Conservation (phyloP, 2,329 filamentous ascomycete genomes). For the Akanthomyces dipterigenus region DNA sequence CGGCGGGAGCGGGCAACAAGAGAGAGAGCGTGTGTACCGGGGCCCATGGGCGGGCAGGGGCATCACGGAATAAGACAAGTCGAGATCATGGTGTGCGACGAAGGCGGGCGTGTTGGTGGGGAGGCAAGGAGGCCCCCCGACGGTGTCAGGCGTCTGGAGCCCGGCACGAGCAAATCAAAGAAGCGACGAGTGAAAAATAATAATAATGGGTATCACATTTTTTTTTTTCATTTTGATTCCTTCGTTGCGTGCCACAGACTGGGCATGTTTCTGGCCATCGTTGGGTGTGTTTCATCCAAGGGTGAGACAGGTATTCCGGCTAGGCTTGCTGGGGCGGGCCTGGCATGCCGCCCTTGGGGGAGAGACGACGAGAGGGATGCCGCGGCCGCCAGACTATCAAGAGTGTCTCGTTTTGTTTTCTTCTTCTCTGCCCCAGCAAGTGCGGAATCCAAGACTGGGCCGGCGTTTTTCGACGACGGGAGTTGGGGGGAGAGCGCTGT, state of each 20-base stretch:
- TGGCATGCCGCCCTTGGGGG: constrained; percentile 8
- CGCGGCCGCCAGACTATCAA: background rate
- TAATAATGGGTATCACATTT: background rate
- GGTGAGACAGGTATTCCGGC: constrained; percentile 25
- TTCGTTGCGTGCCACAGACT: background rate
- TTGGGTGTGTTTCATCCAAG: constrained; percentile 26
- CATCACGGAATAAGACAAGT: constrained; percentile 7
- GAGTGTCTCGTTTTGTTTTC: background rate
- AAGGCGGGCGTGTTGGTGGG: constrained; percentile 2
- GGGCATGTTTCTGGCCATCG: constrained; percentile 19
- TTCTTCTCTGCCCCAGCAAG: background rate
- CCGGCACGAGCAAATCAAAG: background rate
- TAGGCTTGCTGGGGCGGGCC: constrained; percentile 3
- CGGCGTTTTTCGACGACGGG: too few species aligned
- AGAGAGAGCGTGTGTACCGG: background rate
- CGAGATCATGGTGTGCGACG: background rate
- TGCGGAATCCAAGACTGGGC: background rate
- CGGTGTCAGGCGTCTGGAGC: constrained; percentile 3
- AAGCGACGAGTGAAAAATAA: background rate
- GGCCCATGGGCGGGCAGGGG: background rate
- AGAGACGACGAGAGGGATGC: background rate
- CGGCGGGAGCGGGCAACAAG: constrained; percentile 2
- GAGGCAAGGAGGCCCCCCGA: background rate
- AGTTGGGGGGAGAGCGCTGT: too few species aligned
- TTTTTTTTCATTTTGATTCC: background rate